Conservation (phyloP, 2,329 filamentous ascomycete genomes). For the Pseudocercospora ulei region DNA sequence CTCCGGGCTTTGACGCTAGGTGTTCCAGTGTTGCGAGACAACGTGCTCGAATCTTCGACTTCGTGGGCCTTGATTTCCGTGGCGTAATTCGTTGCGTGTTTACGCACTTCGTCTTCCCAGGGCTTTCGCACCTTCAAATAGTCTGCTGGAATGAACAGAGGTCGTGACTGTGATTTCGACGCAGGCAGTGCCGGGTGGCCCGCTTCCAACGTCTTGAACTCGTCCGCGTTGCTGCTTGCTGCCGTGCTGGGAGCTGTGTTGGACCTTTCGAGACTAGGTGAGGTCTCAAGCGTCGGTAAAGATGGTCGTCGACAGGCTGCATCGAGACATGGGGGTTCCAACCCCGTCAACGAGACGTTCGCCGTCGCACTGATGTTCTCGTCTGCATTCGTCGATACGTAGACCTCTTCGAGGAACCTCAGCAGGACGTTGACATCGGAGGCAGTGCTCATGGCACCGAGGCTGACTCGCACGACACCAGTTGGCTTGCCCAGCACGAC, state of each 20-base stretch:
- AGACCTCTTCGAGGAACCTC: slow-evolving; percentile 30
- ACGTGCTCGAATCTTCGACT: slow-evolving; percentile 26
- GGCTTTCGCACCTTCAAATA: slow-evolving; percentile 29
- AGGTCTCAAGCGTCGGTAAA: slow-evolving; percentile 17
- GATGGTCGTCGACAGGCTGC: slow-evolving; percentile 1
- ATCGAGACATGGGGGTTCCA: slow-evolving; percentile 9
- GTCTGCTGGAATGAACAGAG: slow-evolving; percentile 30
- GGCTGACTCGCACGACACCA: slow-evolving; percentile 52
- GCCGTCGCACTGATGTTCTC: slow-evolving; percentile 10
- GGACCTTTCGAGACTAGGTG: slow-evolving; percentile 15
- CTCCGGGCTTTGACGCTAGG: slow-evolving; percentile 32
- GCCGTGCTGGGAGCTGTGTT: slow-evolving; percentile 18
- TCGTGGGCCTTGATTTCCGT: slow-evolving; percentile 31
- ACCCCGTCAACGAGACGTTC: slow-evolving; percentile 6
- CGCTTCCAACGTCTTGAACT: slow-evolving; percentile 17
- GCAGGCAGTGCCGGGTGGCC: slow-evolving; percentile 13
- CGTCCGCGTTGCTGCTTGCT: slow-evolving; percentile 15
- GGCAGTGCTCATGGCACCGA: slow-evolving; percentile 53
- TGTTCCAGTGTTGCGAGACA: slow-evolving; percentile 23
- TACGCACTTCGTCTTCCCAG: slow-evolving; percentile 31
- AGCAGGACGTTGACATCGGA: slow-evolving; percentile 55
- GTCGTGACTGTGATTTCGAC: slow-evolving; percentile 15
- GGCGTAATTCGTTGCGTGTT: slow-evolving; percentile 21
- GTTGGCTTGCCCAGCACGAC: slow-evolving; percentile 48
- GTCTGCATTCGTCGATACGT: slow-evolving; percentile 20